Percentiles rank a stretch among this genome's conserved stretches.
Evolutionary conservation across 1,139 yeast genomes (phyloP).

Genomic region (Magnusiomyces fungicola): DNA sequence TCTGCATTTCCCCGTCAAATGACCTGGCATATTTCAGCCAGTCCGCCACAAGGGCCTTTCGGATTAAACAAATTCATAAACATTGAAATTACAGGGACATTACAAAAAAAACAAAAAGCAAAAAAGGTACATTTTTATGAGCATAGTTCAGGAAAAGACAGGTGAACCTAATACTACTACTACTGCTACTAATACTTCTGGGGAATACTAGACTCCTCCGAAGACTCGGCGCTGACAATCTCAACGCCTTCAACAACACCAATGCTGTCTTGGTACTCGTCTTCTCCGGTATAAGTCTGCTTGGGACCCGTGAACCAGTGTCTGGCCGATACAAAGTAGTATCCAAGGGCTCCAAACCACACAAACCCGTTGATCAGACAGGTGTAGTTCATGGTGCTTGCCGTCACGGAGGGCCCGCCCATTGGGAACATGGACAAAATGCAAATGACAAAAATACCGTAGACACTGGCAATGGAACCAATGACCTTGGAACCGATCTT

Average conservation of each 20-base stretch:
- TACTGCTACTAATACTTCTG: too few relatives aligned
- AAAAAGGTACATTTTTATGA: too few relatives aligned
- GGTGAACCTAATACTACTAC: too few relatives aligned
- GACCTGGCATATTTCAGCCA: too few relatives aligned
- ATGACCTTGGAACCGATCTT: slow-evolving; percentile 36
- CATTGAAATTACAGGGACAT: too few relatives aligned
- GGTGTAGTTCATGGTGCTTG: slow-evolving; percentile 56
- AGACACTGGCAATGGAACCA: slow-evolving; percentile 24
- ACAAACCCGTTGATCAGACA: slow-evolving; percentile 56
- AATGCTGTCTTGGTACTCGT: slow-evolving; percentile 23
- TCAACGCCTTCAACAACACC: slow-evolving; percentile 22
- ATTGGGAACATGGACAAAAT: slow-evolving; percentile 54
- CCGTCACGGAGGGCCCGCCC: slow-evolving; percentile 41
- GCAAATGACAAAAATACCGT: slow-evolving; percentile 51
- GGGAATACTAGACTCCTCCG: too few relatives aligned
- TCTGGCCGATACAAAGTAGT: slow-evolving; percentile 48
- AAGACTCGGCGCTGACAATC: too few relatives aligned
- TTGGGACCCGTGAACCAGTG: slow-evolving; percentile 61
- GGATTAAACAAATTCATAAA: too few relatives aligned
- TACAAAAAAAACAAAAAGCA: too few relatives aligned
- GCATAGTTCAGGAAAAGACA: too few relatives aligned
- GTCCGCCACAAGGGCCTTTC: too few relatives aligned
- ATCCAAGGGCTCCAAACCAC: slow-evolving; percentile 42
- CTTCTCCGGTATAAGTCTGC: slow-evolving; percentile 48
- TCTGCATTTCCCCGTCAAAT: too few relatives aligned